Conservation (phyloP, 2,329 filamentous ascomycete species). For the Arthrobotrys musiformis region DNA sequence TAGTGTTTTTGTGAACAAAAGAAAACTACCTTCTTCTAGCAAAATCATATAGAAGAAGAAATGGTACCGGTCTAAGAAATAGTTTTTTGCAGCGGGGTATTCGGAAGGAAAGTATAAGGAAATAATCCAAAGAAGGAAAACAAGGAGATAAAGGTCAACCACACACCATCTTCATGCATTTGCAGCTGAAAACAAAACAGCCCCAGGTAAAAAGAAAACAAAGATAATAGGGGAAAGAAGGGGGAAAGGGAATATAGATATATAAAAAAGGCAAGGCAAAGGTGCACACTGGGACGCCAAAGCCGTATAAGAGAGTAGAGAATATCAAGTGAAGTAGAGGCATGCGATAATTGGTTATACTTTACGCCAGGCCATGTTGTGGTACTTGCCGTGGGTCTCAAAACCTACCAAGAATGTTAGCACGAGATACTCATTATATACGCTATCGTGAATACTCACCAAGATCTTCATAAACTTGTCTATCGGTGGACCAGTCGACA, state of each 20-base stretch:
- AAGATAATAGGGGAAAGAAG: too few relatives aligned
- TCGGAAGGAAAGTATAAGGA: conserved; percentile 13
- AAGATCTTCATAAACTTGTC: conserved; percentile 51
- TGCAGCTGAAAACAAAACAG: conserved; percentile 1
- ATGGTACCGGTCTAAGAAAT: conserved; percentile 14
- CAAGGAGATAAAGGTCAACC: conserved; percentile 16
- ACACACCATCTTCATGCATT: conserved; percentile 52
- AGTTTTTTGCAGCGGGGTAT: conserved; percentile 13
- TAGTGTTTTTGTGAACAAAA: conserved; percentile 17
- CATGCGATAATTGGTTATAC: conserved; percentile 11
- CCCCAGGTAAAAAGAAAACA: background rate
- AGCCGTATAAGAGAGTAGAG: background rate
- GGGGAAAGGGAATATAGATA: background rate
- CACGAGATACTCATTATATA: background rate
- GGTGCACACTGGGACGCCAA: conserved; percentile 21
- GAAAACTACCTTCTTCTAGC: conserved; percentile 4
- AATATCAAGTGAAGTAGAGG: background rate
- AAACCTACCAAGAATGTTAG: conserved; percentile 25
- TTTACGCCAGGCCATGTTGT: conserved; percentile 48
- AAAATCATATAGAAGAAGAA: background rate
- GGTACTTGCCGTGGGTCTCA: conserved; percentile 52
- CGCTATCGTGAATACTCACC: background rate
- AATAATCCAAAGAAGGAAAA: conserved; percentile 1
- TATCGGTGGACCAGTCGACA: conserved; percentile 59
- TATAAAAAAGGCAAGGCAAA: background rate